These are phyloP conservation scores for Gomphus bonarii DNA, from an alignment of 1,284 basidiomycete species.

Conservation along the genomic window DNA sequence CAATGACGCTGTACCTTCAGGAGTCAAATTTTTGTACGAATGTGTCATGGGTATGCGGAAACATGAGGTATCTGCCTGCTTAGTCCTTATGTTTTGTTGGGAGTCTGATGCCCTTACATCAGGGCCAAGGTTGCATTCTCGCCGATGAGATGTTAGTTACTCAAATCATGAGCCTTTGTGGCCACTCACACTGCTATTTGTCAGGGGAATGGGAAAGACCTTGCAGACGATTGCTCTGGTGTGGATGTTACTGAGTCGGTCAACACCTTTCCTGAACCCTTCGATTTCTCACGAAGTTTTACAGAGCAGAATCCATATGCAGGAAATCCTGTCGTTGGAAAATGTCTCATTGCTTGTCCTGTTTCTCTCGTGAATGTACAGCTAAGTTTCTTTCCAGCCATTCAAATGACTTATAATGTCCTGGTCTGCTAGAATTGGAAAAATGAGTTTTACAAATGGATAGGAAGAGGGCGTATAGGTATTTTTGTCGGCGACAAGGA, in stretches of 20 bases:
- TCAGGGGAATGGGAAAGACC: conserved; percentile 91
- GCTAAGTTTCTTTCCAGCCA: not conserved
- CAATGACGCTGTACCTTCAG: conserved; percentile 25
- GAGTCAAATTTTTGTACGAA: conserved; percentile 89
- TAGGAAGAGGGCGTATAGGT: conserved; percentile 73
- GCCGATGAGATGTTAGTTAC: conserved; percentile 84
- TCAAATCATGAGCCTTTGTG: conserved; percentile 1
- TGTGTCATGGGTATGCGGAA: conserved; percentile 91
- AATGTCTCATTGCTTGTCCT: conserved; percentile 89
- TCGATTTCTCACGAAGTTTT: not conserved
- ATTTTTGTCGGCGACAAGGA: conserved; percentile 77
- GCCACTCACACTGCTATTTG: conserved; percentile 12
- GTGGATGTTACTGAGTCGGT: conserved; percentile 80
- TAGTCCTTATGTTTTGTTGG: not conserved
- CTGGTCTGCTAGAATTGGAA: conserved; percentile 73
- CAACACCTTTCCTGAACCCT: not conserved
- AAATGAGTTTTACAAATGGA: conserved; percentile 92
- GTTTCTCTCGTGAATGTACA: conserved; percentile 80
- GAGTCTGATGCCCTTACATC: not conserved
- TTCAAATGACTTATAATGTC: conserved; percentile 6
- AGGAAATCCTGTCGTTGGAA: conserved; percentile 52
- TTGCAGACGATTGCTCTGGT: conserved; percentile 80
- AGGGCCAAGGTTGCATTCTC: conserved; percentile 84
- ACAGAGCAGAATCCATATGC: conserved; percentile 80
- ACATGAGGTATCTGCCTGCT: conserved; percentile 41